phyloP scores from a whole-genome alignment of 2,329 filamentous ascomycete species.

The Chaetomiaceae sp. region DNA sequence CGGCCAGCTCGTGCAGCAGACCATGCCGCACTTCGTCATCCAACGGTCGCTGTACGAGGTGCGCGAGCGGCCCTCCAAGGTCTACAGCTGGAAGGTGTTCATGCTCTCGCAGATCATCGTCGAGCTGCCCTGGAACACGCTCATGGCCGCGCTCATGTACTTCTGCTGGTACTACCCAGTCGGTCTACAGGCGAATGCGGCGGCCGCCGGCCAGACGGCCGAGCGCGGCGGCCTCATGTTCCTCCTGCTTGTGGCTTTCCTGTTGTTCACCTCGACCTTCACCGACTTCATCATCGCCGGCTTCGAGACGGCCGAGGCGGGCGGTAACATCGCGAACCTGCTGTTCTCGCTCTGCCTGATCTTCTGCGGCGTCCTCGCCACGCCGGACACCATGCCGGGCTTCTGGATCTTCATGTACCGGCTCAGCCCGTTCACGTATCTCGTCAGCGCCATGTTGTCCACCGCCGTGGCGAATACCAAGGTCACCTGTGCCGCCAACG shows the following conservation, averaged over 20 bases:
- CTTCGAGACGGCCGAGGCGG: slow-evolving; percentile 67
- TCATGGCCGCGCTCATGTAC: slow-evolving; percentile 72
- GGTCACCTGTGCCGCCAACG: slow-evolving; percentile 62
- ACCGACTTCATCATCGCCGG: slow-evolving; percentile 71
- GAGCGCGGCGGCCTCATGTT: slow-evolving; percentile 75
- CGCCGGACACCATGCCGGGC: slow-evolving; percentile 54
- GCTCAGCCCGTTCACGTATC: slow-evolving; percentile 75
- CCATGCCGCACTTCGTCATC: slow-evolving; percentile 80
- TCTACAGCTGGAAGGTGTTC: slow-evolving; percentile 80
- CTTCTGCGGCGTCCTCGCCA: slow-evolving; percentile 69
- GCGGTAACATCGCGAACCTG: slow-evolving; percentile 69
- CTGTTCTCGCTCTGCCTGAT: slow-evolving; percentile 67
- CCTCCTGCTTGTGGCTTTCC: slow-evolving; percentile 66
- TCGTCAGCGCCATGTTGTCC: slow-evolving; percentile 66
- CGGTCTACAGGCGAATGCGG: slow-evolving; percentile 66
- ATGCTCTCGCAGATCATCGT: slow-evolving; percentile 78
- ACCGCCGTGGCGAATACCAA: slow-evolving; percentile 61
- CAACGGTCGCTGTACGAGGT: slow-evolving; percentile 79
- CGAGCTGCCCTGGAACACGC: slow-evolving; percentile 76
- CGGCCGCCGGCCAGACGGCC: slow-evolving; percentile 50
- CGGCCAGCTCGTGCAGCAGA: slow-evolving; percentile 69
- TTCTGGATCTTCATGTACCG: slow-evolving; percentile 88
- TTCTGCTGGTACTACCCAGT: slow-evolving; percentile 83
- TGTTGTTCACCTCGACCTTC: slow-evolving; percentile 77
- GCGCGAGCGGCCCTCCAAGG: slow-evolving; percentile 75